Base-by-base conservation (phyloP, 179 eudicot genomes). In the Sideroxylon spinosum region DNA sequence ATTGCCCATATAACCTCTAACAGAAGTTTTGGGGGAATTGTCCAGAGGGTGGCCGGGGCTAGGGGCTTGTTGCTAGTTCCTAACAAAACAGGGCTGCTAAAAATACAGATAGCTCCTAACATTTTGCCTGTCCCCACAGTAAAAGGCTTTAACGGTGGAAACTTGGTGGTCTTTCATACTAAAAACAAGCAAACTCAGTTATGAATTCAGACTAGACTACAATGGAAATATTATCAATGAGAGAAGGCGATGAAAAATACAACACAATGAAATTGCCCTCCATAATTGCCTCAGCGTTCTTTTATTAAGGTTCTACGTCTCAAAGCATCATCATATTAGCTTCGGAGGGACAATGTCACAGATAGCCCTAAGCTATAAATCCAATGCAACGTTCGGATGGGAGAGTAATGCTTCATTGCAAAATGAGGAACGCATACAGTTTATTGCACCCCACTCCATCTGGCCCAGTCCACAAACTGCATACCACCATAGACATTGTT, bases 381-480 rank as follows among this genome's bases (percentile, higher is more conserved):
- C 53, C 25, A 68, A 69, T 48, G 4, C 9, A 69, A 48, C 28
- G 20, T 3, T 8, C 53, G 1, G 37, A 57, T 13, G 0, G 56
- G 56, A 2, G 56, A 10, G 56, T 52, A 22, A 13, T 23, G 22
- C 57, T 46, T 22, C 22, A 22, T 25, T 49, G 20, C 6, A 46
- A 52, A 70, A 9, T 13, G 22, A 49, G 74, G 23, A 70, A 48
- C 32, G 13, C 28, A 17, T 52, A 26, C 23, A 53, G 63, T 1
- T 72, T 89, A 94, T 65, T 94, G 98, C 37, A 94, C 98, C 6
- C 98, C 98, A 9, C 95, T 94, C 91, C 55, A 82, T 79, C 79
- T 85, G 25, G 98, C 98, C 98, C 97, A 94, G 78, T 94, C 98
- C n/a, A 94, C 91, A 81, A 92, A 94, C 82, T 94, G 98, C 98